Conservation (phyloP, 208 protist species). For the Trypanosomatidae sp. region DNA sequence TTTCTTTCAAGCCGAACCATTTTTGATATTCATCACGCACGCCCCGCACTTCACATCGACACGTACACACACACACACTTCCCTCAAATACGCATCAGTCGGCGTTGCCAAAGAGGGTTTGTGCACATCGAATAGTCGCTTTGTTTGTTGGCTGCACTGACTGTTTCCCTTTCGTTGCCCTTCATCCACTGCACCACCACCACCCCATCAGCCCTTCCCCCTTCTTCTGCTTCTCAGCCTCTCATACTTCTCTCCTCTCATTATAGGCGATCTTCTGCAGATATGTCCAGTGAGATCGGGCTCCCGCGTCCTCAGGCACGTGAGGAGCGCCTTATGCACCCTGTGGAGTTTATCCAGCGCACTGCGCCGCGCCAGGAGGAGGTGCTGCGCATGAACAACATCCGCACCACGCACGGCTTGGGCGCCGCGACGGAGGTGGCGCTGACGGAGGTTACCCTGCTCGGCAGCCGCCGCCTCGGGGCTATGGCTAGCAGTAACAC, state of each 20-base stretch:
- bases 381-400: constrained; percentile 78
- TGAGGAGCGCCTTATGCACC: constrained; percentile 79
- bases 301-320: constrained; percentile 42
- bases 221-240: not conserved
- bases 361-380: constrained; percentile 66
- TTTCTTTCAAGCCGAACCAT: not conserved
- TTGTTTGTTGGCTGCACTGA: not conserved
- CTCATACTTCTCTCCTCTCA: not conserved
- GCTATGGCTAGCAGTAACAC: constrained; percentile 68
- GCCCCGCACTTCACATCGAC: not conserved
- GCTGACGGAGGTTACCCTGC: constrained; percentile 74
- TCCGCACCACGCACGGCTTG: constrained; percentile 78
- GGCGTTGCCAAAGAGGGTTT: not conserved
- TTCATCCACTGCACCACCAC: not conserved
- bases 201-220: not conserved
- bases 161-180: not conserved
- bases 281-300: constrained; percentile 46
- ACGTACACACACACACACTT: not conserved
- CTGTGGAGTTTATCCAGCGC: constrained; percentile 86
- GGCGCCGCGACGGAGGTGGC: constrained; percentile 73
- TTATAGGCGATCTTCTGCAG: not conserved
- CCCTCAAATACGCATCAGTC: not conserved
- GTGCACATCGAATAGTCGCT: not conserved
- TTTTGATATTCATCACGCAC: not conserved
- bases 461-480: constrained; percentile 68